These are phyloP conservation scores for Trichosanthes cucumerina DNA, from an alignment of 306 rosid species.

Conservation along the genomic window DNA sequence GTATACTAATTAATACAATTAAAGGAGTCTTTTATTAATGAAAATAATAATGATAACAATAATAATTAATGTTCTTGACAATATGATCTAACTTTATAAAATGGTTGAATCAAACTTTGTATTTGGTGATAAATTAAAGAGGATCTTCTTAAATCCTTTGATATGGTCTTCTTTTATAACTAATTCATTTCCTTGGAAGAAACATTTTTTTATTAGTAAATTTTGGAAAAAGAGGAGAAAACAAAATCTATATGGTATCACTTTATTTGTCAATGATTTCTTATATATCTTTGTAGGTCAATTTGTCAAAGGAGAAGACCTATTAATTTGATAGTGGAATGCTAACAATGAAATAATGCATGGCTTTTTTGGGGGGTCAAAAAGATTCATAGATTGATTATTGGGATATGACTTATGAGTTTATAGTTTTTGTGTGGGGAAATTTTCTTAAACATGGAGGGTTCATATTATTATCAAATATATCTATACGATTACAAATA, in stretches of 20 bases:
- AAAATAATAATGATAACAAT: not conserved
- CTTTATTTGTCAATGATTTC: not conserved
- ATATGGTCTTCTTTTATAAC: not conserved
- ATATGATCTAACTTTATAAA: not conserved
- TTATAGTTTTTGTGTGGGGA: not conserved
- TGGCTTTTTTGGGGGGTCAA: not conserved
- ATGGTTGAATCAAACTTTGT: not conserved
- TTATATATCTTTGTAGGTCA: not conserved
- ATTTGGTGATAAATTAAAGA: not conserved
- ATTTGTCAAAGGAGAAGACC: not conserved
- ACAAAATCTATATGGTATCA: not conserved
- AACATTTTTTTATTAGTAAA: not conserved
- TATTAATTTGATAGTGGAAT: not conserved
- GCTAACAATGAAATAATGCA: not conserved
- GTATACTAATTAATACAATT: not conserved
- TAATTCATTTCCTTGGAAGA: not conserved
- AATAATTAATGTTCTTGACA: not conserved
- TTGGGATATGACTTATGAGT: not conserved
- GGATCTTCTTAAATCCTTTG: not conserved
- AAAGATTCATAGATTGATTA: not conserved
- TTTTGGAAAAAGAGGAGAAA: not conserved
- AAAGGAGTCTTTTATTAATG: not conserved
- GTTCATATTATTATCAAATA: not conserved
- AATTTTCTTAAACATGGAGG: not conserved
- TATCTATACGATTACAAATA: not conserved